Conservation (phyloP, 73 alveolate genomes). For the Paramecium pentaurelia region DNA sequence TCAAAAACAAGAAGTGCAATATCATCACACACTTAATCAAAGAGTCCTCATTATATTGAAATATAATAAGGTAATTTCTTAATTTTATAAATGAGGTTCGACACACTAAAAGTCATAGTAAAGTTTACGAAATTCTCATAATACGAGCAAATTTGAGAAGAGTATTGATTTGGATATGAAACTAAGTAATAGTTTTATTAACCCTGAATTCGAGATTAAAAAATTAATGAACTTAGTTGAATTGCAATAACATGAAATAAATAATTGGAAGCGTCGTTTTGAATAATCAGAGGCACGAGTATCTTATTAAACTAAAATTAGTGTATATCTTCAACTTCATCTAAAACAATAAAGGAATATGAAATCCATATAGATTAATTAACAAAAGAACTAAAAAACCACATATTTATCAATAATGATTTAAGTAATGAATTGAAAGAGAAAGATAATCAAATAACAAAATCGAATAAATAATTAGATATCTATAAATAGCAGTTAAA, state of each 20-base stretch:
- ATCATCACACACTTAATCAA: not conserved
- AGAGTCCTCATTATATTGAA: not conserved
- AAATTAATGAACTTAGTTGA: conserved; percentile 45
- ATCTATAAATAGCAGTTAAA: not conserved
- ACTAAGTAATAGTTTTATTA: not conserved
- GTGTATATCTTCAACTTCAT: not conserved
- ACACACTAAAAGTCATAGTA: not conserved
- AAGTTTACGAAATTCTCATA: not conserved
- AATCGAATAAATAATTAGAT: not conserved
- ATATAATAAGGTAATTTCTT: not conserved
- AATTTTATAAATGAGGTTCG: not conserved
- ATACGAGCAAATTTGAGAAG: conserved; percentile 28
- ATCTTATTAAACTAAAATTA: not conserved
- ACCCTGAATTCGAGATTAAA: conserved; percentile 12
- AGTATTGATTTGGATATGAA: conserved; percentile 13
- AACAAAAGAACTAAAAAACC: not conserved
- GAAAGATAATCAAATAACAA: not conserved
- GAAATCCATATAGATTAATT: conserved; percentile 23
- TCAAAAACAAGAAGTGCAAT: not conserved
- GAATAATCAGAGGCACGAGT: conserved; percentile 43
- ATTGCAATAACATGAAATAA: conserved; percentile 6
- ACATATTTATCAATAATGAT: not conserved
- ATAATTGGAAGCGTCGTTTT: conserved; percentile 24
- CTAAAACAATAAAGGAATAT: not conserved
- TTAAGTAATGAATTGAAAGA: not conserved